Base-by-base conservation (phyloP, 352 stramenopile genomes). In the Stramenopiles sp. region DNA sequence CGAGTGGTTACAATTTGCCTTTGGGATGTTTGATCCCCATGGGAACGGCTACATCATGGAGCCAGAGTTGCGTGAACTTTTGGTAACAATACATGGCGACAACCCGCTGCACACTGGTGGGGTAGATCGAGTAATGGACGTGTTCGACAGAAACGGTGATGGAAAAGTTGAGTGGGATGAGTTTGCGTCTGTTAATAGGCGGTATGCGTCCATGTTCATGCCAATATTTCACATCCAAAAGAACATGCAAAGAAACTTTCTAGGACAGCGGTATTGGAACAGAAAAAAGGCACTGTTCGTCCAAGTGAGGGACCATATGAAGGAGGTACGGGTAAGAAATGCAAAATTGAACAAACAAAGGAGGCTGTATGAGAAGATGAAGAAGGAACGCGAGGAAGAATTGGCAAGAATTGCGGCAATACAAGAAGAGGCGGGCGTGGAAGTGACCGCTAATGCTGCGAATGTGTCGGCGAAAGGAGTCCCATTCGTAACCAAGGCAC, bases 151-250 rank as follows among this genome's bases (percentile, higher is more conserved):
- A 18, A 63, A 63, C 25, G 43, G 43, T 18, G 43, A 63, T 63
- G 43, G 43, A 18, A 63, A 63, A 63, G 43, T 63, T 63, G 43
- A 63, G 25, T 63, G 43, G 43, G 43, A 12, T 63, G 43, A 63
- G 25, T 63, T 63, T 63, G 43, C 12, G 25, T 63, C 43, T 63
- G 43, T 63, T 25, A 63, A 63, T 25, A 63, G 25, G 25, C 43
- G 43, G 43, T 63, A 63, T 63, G 43, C 43, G 12, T 63, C 43
- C 12, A 63, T 63, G 43, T 63, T 63, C 43, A 63, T 63, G 43
- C 43, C 43, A 18, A 63, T 63, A 18, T 63, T 63, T 25, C 12
- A 12, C 25, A 63, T 63, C 43, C 43, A 63, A 63, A 63, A 63
- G 25, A 63, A 25, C 25, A 63, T 63, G 43, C 43, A 63, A 63